A percentile compares a stretch with the other conserved stretches of the same genome.
Evolutionary conservation across 2,329 filamentous ascomycete genomes (phyloP).

Genomic region (Aspergillus sp.): DNA sequence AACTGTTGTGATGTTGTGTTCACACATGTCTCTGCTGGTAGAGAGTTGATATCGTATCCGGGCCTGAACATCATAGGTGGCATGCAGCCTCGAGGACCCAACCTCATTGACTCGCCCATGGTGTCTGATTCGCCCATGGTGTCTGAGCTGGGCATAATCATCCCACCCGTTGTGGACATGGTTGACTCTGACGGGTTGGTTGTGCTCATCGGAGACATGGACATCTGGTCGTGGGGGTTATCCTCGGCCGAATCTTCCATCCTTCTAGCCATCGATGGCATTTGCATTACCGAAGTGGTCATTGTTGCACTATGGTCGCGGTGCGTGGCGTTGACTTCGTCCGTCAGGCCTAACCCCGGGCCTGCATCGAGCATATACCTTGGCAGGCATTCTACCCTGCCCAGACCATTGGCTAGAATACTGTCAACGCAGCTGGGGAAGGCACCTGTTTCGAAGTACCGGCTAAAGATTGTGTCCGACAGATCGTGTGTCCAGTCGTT

Average conservation of each 20-base stretch:
- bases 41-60: not conserved
- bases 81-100: not conserved
- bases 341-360: not conserved
- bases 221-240: not conserved
- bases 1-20: not conserved
- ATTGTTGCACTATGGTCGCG: not conserved
- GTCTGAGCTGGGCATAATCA: not conserved
- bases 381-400: slow-evolving; percentile 1
- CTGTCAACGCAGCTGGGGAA: not conserved
- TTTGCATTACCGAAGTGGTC: not conserved
- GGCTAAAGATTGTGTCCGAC: not conserved
- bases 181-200: not conserved
- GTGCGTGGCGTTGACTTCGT: not conserved
- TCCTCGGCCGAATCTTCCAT: not conserved
- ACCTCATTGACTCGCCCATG: not conserved
- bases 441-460: not conserved
- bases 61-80: not conserved
- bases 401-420: not conserved
- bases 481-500: not conserved
- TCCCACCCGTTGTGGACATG: not conserved
- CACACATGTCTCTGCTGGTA: not conserved
- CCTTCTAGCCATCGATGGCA: not conserved
- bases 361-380: not conserved
- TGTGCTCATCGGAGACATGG: not conserved
- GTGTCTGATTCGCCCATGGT: not conserved